These are phyloP conservation scores for Vitis hybrid DNA, from an alignment of 177 flowering plant species.

Conservation along the genomic window DNA sequence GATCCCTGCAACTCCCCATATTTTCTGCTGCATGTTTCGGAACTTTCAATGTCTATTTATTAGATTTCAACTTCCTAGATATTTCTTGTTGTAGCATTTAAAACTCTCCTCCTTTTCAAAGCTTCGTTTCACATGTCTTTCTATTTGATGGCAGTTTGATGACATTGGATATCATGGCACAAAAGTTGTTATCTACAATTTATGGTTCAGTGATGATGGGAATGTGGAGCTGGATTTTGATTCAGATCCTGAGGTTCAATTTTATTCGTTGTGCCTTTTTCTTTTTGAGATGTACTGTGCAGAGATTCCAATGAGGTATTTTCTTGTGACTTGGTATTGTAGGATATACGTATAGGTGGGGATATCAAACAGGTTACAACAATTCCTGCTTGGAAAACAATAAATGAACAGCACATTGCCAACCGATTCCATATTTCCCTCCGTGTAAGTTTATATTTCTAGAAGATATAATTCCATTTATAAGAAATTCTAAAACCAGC, in stretches of 20 bases:
- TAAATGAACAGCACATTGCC: constrained; percentile 69
- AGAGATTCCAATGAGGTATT: background rate
- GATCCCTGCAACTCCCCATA: background rate
- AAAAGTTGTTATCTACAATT: constrained; percentile 79
- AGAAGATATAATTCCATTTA: background rate
- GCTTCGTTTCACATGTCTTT: background rate
- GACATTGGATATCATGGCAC: constrained; percentile 90
- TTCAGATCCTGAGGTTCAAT: constrained; percentile 65
- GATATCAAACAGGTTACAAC: constrained; percentile 27
- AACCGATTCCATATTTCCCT: constrained; percentile 68
- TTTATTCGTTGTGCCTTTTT: background rate
- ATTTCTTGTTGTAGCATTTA: background rate
- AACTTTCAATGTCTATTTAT: too few species aligned
- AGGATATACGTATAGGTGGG: constrained; percentile 76
- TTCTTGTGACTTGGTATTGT: constrained; percentile 19
- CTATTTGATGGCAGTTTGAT: constrained; percentile 68
- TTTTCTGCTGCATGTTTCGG: background rate
- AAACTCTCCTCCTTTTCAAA: background rate
- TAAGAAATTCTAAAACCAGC: constrained; percentile 9
- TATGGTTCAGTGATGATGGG: constrained; percentile 77
- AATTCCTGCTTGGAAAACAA: constrained; percentile 18
- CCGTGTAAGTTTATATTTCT: constrained; percentile 55
- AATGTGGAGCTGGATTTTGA: constrained; percentile 86
- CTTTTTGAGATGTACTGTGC: background rate
- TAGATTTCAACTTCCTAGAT: background rate